Evolutionary conservation across 2,329 filamentous ascomycete genomes (phyloP).

Genomic region (Colletotrichum agaves): DNA sequence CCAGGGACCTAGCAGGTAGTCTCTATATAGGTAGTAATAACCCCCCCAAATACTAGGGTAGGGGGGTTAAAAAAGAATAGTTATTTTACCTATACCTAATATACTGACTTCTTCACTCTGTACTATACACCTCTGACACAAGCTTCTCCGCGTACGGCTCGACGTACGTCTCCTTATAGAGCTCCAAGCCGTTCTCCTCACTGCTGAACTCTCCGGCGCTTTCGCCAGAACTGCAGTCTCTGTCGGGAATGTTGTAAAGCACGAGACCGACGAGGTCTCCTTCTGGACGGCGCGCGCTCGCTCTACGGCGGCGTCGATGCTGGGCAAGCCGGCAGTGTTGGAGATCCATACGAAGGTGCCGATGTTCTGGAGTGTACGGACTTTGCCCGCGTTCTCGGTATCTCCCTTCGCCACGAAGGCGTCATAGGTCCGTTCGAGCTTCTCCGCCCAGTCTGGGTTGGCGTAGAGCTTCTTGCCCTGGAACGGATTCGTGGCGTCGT

Average conservation of each 20-base stretch:
- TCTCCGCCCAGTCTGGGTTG: conserved; percentile 55
- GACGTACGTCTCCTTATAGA: conserved; percentile 55
- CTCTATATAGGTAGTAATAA: too few species aligned
- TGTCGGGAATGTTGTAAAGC: conserved; percentile 57
- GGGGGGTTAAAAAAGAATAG: too few species aligned
- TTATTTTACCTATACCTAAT: too few species aligned
- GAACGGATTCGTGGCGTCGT: conserved; percentile 54
- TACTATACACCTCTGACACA: too few species aligned
- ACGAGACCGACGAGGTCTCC: conserved; percentile 54
- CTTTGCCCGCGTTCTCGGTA: conserved; percentile 49
- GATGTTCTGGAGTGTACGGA: conserved; percentile 50
- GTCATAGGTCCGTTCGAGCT: conserved; percentile 52
- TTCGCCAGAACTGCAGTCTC: conserved; percentile 57
- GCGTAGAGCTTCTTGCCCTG: conserved; percentile 58
- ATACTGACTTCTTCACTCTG: too few species aligned
- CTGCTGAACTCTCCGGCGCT: conserved; percentile 53
- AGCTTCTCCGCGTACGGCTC: conserved; percentile 52
- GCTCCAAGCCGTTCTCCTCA: conserved; percentile 49
- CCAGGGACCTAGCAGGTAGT: conserved; percentile 49
- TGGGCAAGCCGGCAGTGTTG: conserved; percentile 47
- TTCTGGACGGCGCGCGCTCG: conserved; percentile 49
- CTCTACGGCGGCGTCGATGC: conserved; percentile 53
- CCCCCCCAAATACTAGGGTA: too few species aligned
- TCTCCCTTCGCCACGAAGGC: conserved; percentile 51
- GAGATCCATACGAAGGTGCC: conserved; percentile 58